Percentiles rank a stretch among this genome's conserved stretches.
Evolutionary conservation across 2,329 filamentous ascomycete species (phyloP).

Genomic region (Colletotrichum chlorophyti): DNA sequence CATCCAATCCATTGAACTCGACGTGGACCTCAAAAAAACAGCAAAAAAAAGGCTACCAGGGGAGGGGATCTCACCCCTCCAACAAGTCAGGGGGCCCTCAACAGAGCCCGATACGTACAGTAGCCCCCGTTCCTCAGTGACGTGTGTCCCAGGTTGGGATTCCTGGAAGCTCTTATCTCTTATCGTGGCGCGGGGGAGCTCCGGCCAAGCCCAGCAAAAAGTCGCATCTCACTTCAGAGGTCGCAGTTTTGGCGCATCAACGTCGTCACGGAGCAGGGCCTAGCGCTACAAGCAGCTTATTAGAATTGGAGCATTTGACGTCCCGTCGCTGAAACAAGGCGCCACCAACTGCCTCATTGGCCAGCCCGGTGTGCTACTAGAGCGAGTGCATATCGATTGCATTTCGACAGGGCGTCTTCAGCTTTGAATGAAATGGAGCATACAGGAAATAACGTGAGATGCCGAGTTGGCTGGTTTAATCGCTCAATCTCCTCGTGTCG

Average conservation of each 20-base stretch:
- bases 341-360: slow-evolving; percentile 10
- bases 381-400: slow-evolving; percentile 6
- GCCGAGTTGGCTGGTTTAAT: slow-evolving; percentile 10
- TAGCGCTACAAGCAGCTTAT: slow-evolving; percentile 6
- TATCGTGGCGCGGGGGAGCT: slow-evolving; percentile 29
- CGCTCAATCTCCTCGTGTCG: slow-evolving; percentile 10
- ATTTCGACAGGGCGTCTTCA: no score
- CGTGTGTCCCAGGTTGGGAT: slow-evolving; percentile 4
- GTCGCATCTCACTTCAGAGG: background rate
- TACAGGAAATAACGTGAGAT: background rate
- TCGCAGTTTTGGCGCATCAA: no score
- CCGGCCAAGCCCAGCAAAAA: slow-evolving; percentile 15
- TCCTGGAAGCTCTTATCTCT: slow-evolving; percentile 26
- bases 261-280: slow-evolving; percentile 15
- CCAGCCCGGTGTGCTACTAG: slow-evolving; percentile 9
- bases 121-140: no score
- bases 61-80: slow-evolving; percentile 1
- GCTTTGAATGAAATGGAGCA: no score
- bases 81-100: no score
- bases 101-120: slow-evolving; percentile 15
- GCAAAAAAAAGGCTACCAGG: no score
- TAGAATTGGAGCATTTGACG: slow-evolving; percentile 13
- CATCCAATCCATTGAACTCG: no score
- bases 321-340: slow-evolving; percentile 18
- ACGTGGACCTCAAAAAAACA: slow-evolving; percentile 7